A percentile compares a stretch with the other conserved stretches of the same genome.
Conservation (phyloP, 176 grass and related monocot species). For the Bonia amplexicaulis region DNA sequence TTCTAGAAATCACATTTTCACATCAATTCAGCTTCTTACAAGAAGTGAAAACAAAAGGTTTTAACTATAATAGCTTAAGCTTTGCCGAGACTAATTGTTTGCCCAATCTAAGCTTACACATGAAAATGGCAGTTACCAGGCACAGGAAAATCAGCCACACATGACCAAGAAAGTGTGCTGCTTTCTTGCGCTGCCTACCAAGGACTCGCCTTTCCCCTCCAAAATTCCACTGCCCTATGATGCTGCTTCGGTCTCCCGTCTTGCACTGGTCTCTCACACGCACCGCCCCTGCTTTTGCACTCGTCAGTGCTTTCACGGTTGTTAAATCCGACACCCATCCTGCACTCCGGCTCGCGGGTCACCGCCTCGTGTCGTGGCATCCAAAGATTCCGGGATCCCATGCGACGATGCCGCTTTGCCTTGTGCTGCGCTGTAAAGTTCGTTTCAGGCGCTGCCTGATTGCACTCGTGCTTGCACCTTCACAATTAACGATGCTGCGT, state of each 20-base stretch:
- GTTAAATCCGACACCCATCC: conserved; percentile 18
- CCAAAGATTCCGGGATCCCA: conserved; percentile 40
- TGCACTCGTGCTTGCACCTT: neutral
- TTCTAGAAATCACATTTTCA: neutral
- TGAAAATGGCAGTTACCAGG: neutral
- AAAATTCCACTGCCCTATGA: conserved; percentile 20
- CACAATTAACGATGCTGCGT: neutral
- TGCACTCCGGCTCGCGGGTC: neutral
- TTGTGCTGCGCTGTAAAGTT: neutral
- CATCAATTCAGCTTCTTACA: neutral
- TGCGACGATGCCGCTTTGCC: neutral
- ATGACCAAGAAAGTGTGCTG: neutral
- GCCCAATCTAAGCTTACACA: neutral
- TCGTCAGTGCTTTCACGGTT: conserved; percentile 12
- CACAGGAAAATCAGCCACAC: neutral
- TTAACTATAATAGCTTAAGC: neutral
- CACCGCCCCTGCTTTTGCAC: conserved; percentile 4
- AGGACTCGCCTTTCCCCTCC: neutral
- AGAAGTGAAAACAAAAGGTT: neutral
- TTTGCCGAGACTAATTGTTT: neutral
- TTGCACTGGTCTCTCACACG: neutral
- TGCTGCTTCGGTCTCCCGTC: neutral
- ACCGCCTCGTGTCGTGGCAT: neutral
- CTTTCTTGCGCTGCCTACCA: neutral
- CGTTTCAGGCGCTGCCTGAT: neutral